Evolutionary conservation across 2,329 filamentous ascomycete species (phyloP).

Genomic region (Pseudocercospora pini-densiflorae): DNA sequence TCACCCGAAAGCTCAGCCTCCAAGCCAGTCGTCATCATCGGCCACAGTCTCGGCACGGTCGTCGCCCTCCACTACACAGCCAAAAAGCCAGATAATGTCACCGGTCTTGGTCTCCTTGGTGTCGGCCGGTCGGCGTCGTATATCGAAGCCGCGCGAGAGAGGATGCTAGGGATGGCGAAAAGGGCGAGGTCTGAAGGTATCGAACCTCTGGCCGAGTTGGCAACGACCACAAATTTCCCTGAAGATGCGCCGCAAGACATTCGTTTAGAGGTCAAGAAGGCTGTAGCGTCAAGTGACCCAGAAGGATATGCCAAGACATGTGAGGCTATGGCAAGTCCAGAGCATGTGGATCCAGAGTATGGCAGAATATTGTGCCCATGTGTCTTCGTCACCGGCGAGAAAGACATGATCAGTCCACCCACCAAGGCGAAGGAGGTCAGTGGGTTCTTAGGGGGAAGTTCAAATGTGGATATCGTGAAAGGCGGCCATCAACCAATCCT

Average conservation of each 20-base stretch:
- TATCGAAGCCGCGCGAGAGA: conserved; percentile 13
- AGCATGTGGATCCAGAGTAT: conserved; percentile 17
- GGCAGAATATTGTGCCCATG: conserved; percentile 12
- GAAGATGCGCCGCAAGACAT: conserved; percentile 5
- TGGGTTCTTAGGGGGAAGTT: conserved; percentile 9
- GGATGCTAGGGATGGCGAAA: conserved; percentile 16
- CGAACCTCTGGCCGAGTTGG: conserved; percentile 5
- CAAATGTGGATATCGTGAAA: conserved; percentile 8
- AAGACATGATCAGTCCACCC: conserved; percentile 17
- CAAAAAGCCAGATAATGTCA: conserved; percentile 30
- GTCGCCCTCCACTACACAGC: conserved; percentile 22
- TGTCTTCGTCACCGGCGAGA: conserved; percentile 14
- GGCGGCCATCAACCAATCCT: conserved; percentile 22
- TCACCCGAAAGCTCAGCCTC: not conserved
- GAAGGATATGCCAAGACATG: conserved; percentile 21
- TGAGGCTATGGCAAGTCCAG: conserved; percentile 14
- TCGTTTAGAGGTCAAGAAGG: conserved; percentile 2
- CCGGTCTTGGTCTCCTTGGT: conserved; percentile 33
- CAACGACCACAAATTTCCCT: conserved; percentile 14
- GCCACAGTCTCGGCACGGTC: conserved; percentile 20
- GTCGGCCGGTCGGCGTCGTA: conserved; percentile 21
- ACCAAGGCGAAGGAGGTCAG: conserved; percentile 11
- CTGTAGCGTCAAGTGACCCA: conserved; percentile 13
- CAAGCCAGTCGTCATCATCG: conserved; percentile 17
- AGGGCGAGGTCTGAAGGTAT: conserved; percentile 18